phyloP scores from a whole-genome alignment of 305 asterid genomes.

The Nicotiana rustica region DNA sequence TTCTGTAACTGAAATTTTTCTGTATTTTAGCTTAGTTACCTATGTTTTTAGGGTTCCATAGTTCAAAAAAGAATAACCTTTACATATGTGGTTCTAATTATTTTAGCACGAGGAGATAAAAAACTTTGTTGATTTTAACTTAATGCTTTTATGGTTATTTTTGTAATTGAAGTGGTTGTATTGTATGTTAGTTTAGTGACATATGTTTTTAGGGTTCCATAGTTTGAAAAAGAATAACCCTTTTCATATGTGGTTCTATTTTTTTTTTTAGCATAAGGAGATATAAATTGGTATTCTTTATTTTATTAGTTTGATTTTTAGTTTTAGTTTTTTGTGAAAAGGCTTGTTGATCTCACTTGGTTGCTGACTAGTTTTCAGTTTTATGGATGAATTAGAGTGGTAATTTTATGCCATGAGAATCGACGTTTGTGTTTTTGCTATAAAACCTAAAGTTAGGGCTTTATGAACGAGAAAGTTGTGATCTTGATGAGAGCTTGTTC shows the following conservation, averaged over 20 bases:
- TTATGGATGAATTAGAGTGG: not conserved
- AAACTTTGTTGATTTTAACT: not conserved
- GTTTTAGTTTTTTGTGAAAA: constrained; percentile 5
- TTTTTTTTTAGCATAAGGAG: not conserved
- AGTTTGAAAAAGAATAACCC: constrained; percentile 9
- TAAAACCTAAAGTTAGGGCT: constrained; percentile 26
- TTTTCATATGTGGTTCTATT: not conserved
- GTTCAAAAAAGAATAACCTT: not conserved
- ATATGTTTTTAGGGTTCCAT: not conserved
- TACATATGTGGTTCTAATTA: not conserved
- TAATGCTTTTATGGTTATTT: not conserved
- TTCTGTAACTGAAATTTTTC: not conserved
- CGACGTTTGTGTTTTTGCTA: not conserved
- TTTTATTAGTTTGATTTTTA: not conserved
- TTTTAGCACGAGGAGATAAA: not conserved
- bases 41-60: not conserved
- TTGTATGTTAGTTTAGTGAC: not conserved
- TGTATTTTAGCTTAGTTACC: not conserved
- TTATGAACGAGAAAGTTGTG: not conserved
- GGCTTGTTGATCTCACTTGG: not conserved
- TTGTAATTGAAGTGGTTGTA: not conserved
- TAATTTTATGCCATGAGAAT: not conserved
- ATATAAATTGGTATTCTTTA: not conserved
- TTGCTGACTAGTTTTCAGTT: not conserved
- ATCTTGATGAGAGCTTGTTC: constrained; percentile 27